Base-by-base conservation (phyloP, 805 yeast species). In the Cyberlindnera euphorbiiphila region DNA sequence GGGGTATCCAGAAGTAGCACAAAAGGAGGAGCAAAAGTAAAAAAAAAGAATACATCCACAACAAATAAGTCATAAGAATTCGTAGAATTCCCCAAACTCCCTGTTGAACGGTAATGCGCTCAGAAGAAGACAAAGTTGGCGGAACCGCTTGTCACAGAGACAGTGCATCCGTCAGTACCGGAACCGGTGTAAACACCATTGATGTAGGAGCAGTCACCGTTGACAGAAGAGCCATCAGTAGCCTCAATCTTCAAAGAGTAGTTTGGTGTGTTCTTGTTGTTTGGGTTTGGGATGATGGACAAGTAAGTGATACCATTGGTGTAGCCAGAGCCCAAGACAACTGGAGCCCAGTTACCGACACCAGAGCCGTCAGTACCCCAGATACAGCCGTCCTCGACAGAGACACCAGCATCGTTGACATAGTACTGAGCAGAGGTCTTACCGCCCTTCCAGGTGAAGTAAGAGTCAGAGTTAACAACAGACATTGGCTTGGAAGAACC, bases 311-410 rank as follows among this genome's bases (percentile, higher is more conserved):
- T 69, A 46, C 75, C 74, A 43, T 54, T 45, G 45, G 84, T 70
- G 65, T 73, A 70, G 60, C 98, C 97, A 39, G 97, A 87, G 63
- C 98, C 98, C 55, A 93, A 72, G 66, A 81, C 85, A 51, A 91
- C 72, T 55, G 98, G 98, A 49, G 98, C 95, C 96, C 96, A 91
- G 85, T 91, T 91, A 70, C 98, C 98, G 48, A 85, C 66, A 57
- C 81, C 84, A 25, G 89, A 72, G 48, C 86, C 86, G 9, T 71
- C 54, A 37, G 76, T 60, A 64, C 97, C 95, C 98, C 98, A 91
- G 55, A 84, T 65, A 72, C 98, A 91, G 56, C 96, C 98, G 45
- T 88, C 91, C 63, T 80, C 82, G 56, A 69, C 72, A 41, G 85
- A 74, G 50, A 87, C 88, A 72, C 98, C 98, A 40, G 96, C 96